Evolutionary conservation across 2,329 filamentous ascomycete species (phyloP).

Genomic region (Intubia oerlemansii): DNA sequence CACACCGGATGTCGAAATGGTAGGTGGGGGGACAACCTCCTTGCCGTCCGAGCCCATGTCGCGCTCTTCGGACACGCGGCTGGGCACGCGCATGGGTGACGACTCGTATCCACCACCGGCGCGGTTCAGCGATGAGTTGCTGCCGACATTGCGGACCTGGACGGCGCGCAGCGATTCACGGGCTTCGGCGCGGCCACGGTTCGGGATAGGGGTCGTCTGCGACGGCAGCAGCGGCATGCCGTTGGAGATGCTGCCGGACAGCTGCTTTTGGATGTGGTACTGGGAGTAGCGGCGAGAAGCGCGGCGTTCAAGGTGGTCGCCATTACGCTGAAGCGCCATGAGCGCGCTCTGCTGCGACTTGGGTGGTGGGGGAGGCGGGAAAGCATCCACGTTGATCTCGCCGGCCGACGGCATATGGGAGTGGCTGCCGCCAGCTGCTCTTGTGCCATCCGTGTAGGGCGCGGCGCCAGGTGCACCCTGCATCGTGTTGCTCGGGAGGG

Average conservation of each 20-base stretch:
- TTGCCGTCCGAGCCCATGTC: conserved; percentile 8
- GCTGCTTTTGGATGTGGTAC: conserved; percentile 89
- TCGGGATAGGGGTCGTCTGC: conserved; percentile 66
- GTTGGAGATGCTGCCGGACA: conserved; percentile 51
- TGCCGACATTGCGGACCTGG: conserved; percentile 31
- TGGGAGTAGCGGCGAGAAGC: conserved; percentile 87
- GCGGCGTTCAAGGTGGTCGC: conserved; percentile 64
- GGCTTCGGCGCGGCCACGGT: conserved; percentile 56
- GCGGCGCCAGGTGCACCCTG: conserved; percentile 57
- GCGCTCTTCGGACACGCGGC: conserved; percentile 41
- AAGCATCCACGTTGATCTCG: conserved; percentile 38
- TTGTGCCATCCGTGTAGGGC: conserved; percentile 41
- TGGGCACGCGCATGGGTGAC: conserved; percentile 38
- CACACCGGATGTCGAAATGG: too few species aligned
- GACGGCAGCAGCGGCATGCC: conserved; percentile 73
- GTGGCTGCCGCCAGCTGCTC: conserved; percentile 25
- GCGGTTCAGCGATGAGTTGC: conserved; percentile 18
- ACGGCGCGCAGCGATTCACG: conserved; percentile 63
- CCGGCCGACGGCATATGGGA: conserved; percentile 19
- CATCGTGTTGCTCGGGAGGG: conserved; percentile 52
- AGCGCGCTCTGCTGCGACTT: conserved; percentile 63
- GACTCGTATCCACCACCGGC: conserved; percentile 26
- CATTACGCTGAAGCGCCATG: conserved; percentile 74
- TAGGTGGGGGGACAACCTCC: conserved; percentile 1
- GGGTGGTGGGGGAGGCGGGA: conserved; percentile 57